A percentile compares a stretch with the other conserved stretches of the same genome.
phyloP scores from a whole-genome alignment of 768 basidiomycete genomes.

The Boletus rubroflammeus region DNA sequence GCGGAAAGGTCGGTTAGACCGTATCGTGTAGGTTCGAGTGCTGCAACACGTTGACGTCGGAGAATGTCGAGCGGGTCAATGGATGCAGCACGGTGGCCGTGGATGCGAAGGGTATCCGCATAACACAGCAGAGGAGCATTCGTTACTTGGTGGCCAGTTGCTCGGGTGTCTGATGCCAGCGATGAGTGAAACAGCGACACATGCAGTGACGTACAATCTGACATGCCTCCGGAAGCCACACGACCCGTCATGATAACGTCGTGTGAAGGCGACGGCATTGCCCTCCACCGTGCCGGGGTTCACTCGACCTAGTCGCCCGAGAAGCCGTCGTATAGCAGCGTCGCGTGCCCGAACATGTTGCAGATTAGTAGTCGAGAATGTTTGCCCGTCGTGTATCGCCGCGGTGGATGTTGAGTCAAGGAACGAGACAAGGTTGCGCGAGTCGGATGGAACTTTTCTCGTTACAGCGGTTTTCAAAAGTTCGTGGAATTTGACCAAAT shows the following conservation, averaged over 20 bases:
- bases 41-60: conserved; percentile 74
- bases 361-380: neutral
- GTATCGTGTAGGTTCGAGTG: conserved; percentile 73
- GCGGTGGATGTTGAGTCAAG: neutral
- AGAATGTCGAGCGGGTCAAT: conserved; percentile 89
- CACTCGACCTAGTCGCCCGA: conserved; percentile 3
- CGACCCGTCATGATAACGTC: conserved; percentile 71
- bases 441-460: conserved; percentile 17
- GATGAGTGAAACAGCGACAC: neutral
- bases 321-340: conserved; percentile 6
- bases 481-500: too few relatives aligned
- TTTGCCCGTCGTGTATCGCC: neutral
- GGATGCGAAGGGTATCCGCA: conserved; percentile 82
- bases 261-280: conserved; percentile 25
- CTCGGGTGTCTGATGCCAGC: conserved; percentile 49
- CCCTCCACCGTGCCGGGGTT: neutral
- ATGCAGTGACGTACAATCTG: conserved; percentile 57
- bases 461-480: too few relatives aligned
- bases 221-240: conserved; percentile 73
- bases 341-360: conserved; percentile 20
- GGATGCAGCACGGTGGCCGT: conserved; percentile 79
- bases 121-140: conserved; percentile 90
- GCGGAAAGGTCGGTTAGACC: conserved; percentile 54
- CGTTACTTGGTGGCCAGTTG: conserved; percentile 60
- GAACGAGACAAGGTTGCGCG: neutral